Percentiles rank a stretch among this genome's conserved stretches.
Conservation (phyloP, 2,329 filamentous ascomycete genomes). For the Penicillium sp. region DNA sequence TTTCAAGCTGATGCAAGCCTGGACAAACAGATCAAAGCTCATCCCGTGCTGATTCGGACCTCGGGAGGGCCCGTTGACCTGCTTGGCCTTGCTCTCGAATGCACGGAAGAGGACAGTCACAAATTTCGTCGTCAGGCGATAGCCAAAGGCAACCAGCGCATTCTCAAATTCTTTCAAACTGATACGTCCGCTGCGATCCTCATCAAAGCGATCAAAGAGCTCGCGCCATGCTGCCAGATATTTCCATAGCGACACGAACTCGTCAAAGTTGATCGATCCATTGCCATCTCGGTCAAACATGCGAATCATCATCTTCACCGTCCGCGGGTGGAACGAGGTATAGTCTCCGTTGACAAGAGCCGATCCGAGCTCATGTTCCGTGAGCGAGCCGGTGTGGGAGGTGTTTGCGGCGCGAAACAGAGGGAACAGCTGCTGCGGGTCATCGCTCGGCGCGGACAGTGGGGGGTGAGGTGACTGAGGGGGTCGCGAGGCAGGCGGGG, state of each 20-base stretch:
- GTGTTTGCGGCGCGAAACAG: conserved; percentile 87
- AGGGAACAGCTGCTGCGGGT: conserved; percentile 62
- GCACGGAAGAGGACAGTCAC: conserved; percentile 78
- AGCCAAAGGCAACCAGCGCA: conserved; percentile 87
- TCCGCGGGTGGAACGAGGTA: conserved; percentile 86
- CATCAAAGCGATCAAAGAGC: conserved; percentile 92
- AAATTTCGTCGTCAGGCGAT: conserved; percentile 78
- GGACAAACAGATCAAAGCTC: conserved; percentile 95
- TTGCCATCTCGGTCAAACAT: conserved; percentile 96
- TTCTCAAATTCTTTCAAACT: conserved; percentile 80
- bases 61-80: conserved; percentile 32
- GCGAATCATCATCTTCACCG: conserved; percentile 97
- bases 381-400: conserved; percentile 69
- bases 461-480: conserved; percentile 59
- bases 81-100: conserved; percentile 61
- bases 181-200: conserved; percentile 80
- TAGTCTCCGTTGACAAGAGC: conserved; percentile 96
- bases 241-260: conserved; percentile 94
- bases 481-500: conserved; percentile 55
- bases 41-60: conserved; percentile 51
- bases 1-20: conserved; percentile 94
- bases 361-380: conserved; percentile 76
- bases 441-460: conserved; percentile 44
- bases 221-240: conserved; percentile 91
- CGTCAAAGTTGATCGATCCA: conserved; percentile 85